phyloP scores from a whole-genome alignment of 176 grass and related monocot genomes.

The Avena insularis region DNA sequence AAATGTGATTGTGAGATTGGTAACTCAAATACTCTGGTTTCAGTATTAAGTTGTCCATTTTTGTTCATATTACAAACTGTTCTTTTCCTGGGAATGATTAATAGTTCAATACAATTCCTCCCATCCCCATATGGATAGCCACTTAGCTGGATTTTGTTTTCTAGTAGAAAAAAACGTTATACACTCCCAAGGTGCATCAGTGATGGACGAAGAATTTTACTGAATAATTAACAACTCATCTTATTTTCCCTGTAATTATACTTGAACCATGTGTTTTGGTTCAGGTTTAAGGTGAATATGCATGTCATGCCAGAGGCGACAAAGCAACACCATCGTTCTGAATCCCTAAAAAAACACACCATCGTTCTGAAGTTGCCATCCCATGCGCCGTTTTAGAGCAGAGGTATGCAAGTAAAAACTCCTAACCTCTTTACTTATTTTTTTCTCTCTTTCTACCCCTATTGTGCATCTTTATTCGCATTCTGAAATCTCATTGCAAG shows the following conservation, averaged over 20 bases:
- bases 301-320: no score
- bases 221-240: neutral
- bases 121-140: no score
- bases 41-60: no score
- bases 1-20: no score
- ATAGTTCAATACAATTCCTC: no score
- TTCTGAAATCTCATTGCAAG: neutral
- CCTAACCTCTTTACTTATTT: neutral
- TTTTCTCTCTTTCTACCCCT: neutral
- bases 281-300: neutral
- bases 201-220: no score
- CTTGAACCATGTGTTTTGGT: neutral
- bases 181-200: no score
- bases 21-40: no score
- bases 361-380: neutral
- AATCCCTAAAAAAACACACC: neutral
- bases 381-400: neutral
- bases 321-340: neutral
- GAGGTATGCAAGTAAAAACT: neutral
- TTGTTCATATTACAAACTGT: no score
- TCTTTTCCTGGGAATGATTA: no score
- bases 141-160: no score
- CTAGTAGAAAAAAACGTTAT: no score
- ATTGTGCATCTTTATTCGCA: neutral
- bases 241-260: neutral